These are phyloP conservation scores for Xanthoconium purpureum DNA, from an alignment of 768 basidiomycete genomes.

Conservation along the genomic window DNA sequence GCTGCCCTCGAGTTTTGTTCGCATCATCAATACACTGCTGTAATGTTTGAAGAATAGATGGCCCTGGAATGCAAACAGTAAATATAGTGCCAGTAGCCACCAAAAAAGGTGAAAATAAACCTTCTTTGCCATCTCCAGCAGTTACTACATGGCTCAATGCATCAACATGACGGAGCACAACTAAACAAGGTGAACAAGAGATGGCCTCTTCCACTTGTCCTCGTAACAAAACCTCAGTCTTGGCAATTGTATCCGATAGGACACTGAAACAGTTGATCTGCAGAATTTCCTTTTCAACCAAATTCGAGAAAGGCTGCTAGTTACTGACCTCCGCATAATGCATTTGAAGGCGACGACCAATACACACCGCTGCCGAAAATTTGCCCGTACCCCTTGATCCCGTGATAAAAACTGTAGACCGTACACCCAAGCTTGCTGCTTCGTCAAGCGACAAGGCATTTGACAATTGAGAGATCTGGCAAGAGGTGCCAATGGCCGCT, in stretches of 20 bases:
- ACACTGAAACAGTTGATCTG: conserved; percentile 87
- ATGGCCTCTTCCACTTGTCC: conserved; percentile 76
- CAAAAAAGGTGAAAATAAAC: background rate
- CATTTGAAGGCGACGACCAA: conserved; percentile 64
- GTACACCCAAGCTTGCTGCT: conserved; percentile 58
- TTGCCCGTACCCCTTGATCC: conserved; percentile 85
- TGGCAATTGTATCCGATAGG: conserved; percentile 70
- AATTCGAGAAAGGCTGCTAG: background rate
- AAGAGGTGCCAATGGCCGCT: conserved; percentile 33
- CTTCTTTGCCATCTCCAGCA: conserved; percentile 64
- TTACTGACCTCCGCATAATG: conserved; percentile 69
- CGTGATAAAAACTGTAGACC: conserved; percentile 70
- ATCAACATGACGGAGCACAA: conserved; percentile 78
- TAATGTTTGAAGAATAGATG: conserved; percentile 52
- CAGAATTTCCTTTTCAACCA: background rate
- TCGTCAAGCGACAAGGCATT: conserved; percentile 56
- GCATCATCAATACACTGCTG: conserved; percentile 59
- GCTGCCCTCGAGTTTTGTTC: conserved; percentile 62
- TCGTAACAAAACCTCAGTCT: conserved; percentile 70
- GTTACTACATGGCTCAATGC: conserved; percentile 68
- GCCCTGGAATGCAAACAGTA: conserved; percentile 41
- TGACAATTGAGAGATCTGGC: conserved; percentile 53
- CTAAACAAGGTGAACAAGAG: conserved; percentile 77
- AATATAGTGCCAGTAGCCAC: background rate
- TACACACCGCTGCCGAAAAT: conserved; percentile 54